Evolutionary conservation across 352 stramenopile species (phyloP), one percentile per base, ranked within the genome.

Genomic region (Phytophthora chlamydospora): DNA sequence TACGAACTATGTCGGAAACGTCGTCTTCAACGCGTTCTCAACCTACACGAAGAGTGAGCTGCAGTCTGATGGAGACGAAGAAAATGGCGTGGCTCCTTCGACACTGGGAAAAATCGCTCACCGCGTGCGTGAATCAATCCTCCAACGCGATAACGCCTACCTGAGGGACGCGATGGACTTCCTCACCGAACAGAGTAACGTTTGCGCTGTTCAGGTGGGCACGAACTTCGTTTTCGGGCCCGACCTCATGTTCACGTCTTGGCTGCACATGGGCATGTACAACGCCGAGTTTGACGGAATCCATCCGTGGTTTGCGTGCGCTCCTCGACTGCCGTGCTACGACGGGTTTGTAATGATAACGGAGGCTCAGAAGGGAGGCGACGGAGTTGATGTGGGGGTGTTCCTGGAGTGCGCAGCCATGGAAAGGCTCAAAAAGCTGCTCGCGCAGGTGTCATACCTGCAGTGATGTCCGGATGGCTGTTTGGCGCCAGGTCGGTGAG

Each of bases 161-260:
- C 27, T 87, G 16, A 66, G 71, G 1, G 80, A 90, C 42, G 71
- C 76, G 38, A 73, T 88, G 19, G 68, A 76, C 36, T 90, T 88
- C 38, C 44, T 88, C 19, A 52, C 58, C 0, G 51, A 73, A 13
- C 66, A 83, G 29, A 57, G 33, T 1, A 74, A 73, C 17, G 51
- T 72, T 36, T 66, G 53, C 2, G 64, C 72, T 29, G 66, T 85
- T 52, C 54, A 75, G 6, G 65, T 82, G 0, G 67, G 73, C 4
- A 75, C 64, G 6, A 66, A 83, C 32, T 88, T 85, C 46, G 66
- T 79, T 49, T 75, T 85, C 24, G 77, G 80, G 0, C 49, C 61
- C 1, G 77, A 89, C 35, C 50, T 88, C 49, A 81, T 85, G 67
- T 85, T 88, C 69, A 83, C 80, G 35, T 89, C 77, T 9, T 83